Base-by-base conservation (phyloP, 192 early-diverging fungal species). In the Chytriomyces sp. region DNA sequence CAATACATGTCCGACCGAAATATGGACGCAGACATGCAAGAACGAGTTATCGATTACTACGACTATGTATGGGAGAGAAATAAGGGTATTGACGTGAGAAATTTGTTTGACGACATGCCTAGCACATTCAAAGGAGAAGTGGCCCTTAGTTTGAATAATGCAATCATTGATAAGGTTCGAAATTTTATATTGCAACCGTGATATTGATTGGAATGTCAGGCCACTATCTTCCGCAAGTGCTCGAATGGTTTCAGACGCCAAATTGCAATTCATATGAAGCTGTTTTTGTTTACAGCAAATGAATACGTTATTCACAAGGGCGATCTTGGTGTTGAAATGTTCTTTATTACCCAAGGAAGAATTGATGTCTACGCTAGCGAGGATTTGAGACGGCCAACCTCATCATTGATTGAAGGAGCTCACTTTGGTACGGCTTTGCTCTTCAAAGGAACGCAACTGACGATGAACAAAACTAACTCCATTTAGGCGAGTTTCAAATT, bases 41-140 rank as follows among this genome's bases (percentile, higher is more conserved):
- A 82, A 41, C 71, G 82, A 17, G 80, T 84, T 6, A 31, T 77
- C n/a, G 77, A 82, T 39, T 82, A 82, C 69, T 84, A 84, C 69
- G 82, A 84, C 52, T 84, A 84, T 54, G 77, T 82, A 4, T 84
- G 82, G 82, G 82, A 84, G 64, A 17, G 82, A 30, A 84, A 84
- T 73, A 76, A 67, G 59, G 82, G 82, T 38, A 82, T 84, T 33
- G 82, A 82, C 56, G 77, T 80, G 26, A 34, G 67, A 34, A 75
- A 73, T 28, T 39, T 84, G 40, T 84, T 84, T 73, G 80, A 60
- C 25, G 82, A 84, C 61, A 75, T 84, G 80, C 82, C 82, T 25
- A 77, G 52, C 37, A 78, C 80, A 4, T 84, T 84, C 59, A 79
- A 75, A 60, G 60, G 77, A 41, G 82, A 84, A 41, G 82, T 84